Base-by-base conservation (phyloP, 306 rosid species). In the Arachis hypogaea region DNA sequence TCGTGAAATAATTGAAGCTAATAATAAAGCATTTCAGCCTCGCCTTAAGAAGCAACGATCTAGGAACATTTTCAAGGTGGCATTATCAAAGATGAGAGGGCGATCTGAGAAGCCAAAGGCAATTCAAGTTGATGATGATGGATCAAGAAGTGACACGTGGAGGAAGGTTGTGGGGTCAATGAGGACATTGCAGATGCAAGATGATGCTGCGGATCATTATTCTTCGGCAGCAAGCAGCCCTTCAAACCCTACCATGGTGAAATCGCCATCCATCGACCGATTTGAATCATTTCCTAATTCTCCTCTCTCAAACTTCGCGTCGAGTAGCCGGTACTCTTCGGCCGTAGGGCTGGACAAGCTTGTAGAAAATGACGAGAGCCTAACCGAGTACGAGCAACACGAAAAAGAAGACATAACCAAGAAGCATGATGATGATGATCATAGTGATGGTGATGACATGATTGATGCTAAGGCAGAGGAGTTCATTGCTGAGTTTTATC, bases 391-490 rank as follows among this genome's bases (percentile, higher is more conserved):
- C 22, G 22, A 18, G 22, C 22, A 18, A 18, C 22, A 18, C 22
- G 22, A 22, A 16, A 9, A 58, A 2, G 60, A 30, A 22, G 76
- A 59, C 28, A 45, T 4, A 9, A 40, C 6, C 51, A 56, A 68
- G 9, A 41, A 40, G 45, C 54, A 58, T 22, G 49, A 50, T 0
- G 60, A 44, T 5, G 43, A 43, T 1, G 16, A 4, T 68, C 16
- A 36, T 1, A 72, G 59, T 4, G 41, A 73, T 3, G 89, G 84
- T 2, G 96, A 92, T 55, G 69, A 77, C 45, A 83, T 78, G 84
- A 90, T 93, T 47, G 97, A 93, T 68, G 85, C 76, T 0, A 93
- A 85, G 77, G 98, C 97, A 0, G 98, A 93, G 14, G 88, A 85
- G 57, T 90, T 89, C 76, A 93, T 93, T 12, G 93, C 98, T 54